These are phyloP conservation scores for Phanerodontia chrysosporium DNA, from an alignment of 768 basidiomycete species.

Conservation along the genomic window DNA sequence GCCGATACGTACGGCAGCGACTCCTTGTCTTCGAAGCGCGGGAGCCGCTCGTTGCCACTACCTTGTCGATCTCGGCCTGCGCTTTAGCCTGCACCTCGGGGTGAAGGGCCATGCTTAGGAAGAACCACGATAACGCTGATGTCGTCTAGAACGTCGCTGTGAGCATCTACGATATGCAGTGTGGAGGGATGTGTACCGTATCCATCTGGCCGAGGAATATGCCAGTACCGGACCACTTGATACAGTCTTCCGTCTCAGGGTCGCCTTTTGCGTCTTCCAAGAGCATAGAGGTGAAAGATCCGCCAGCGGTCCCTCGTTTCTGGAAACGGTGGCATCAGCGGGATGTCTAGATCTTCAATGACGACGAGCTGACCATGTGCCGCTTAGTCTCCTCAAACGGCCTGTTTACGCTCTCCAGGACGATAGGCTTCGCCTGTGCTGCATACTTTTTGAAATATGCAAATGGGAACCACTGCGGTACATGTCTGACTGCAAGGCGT, in stretches of 20 bases:
- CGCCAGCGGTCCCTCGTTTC: not conserved
- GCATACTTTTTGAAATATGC: not conserved
- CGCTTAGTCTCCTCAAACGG: slow-evolving; percentile 3
- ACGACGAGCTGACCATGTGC: not conserved
- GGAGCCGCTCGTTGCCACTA: slow-evolving; percentile 24
- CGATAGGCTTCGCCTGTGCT: not conserved
- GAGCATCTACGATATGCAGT: not conserved
- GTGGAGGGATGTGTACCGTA: not conserved
- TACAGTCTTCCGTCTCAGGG: not conserved
- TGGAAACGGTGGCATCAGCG: not conserved
- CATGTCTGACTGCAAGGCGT: not conserved
- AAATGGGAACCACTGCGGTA: slow-evolving; percentile 10
- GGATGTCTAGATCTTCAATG: too few species aligned
- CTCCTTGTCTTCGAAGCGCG: slow-evolving; percentile 16
- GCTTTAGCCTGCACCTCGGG: slow-evolving; percentile 23
- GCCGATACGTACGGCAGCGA: slow-evolving; percentile 26
- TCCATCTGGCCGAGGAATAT: not conserved
- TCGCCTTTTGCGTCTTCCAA: not conserved
- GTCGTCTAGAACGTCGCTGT: not conserved
- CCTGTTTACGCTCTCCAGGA: not conserved
- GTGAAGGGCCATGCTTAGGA: slow-evolving; percentile 24
- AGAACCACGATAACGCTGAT: slow-evolving; percentile 11
- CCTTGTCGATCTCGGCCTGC: slow-evolving; percentile 24
- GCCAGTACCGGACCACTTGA: not conserved
- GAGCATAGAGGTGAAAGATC: not conserved